Evolutionary conservation across 2,329 filamentous ascomycete genomes (phyloP).

Genomic region (Pseudogymnoascus sp.): DNA sequence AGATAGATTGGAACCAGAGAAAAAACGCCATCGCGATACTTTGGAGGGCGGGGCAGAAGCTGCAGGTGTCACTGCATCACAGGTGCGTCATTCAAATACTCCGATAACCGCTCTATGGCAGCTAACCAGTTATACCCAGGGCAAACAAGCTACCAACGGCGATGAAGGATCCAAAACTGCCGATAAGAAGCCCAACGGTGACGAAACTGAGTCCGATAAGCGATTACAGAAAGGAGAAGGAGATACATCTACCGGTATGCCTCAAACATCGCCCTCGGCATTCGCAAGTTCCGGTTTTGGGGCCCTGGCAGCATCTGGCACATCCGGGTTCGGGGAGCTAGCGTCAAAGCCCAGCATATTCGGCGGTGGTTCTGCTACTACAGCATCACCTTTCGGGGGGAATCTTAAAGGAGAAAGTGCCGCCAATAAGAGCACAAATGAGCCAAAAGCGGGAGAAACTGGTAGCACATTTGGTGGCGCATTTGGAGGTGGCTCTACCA

Average conservation of each 20-base stretch:
- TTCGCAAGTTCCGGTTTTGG: constrained; percentile 65
- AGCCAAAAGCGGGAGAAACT: constrained; percentile 11
- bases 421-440: constrained; percentile 21
- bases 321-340: constrained; percentile 58
- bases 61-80: constrained; percentile 9
- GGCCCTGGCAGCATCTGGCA: constrained; percentile 52
- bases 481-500: constrained; percentile 19
- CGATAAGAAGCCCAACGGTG: not conserved
- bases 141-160: not conserved
- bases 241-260: constrained; percentile 23
- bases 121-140: not conserved
- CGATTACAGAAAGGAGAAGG: constrained; percentile 16
- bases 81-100: not conserved
- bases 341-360: constrained; percentile 44
- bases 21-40: constrained; percentile 54
- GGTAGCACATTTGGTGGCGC: constrained; percentile 28
- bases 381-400: not conserved
- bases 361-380: constrained; percentile 33
- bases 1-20: constrained; percentile 52
- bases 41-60: constrained; percentile 31
- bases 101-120: not conserved
- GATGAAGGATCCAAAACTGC: not conserved
- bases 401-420: not conserved
- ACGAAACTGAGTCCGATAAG: not conserved
- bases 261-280: constrained; percentile 48